A percentile compares a stretch with the other conserved stretches of the same genome.
Conservation (phyloP, 2,329 filamentous ascomycete species). For the Claviceps digitariae region DNA sequence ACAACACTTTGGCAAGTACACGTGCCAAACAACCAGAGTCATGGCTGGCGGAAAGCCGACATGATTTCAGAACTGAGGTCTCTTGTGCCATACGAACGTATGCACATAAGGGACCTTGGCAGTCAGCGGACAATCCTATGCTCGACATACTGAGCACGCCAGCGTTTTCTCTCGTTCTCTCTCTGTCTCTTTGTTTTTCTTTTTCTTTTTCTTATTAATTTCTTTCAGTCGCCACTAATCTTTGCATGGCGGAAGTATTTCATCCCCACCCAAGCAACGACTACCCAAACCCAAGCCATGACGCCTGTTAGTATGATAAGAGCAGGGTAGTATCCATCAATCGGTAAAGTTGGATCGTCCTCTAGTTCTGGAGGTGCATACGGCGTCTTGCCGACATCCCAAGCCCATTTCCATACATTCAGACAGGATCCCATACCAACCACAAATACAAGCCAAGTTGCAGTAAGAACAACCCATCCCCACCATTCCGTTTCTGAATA, state of each 20-base stretch:
- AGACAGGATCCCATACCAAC: conserved; percentile 93
- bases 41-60: not conserved
- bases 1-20: not conserved
- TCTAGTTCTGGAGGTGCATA: conserved; percentile 92
- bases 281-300: conserved; percentile 98
- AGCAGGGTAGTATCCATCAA: conserved; percentile 93
- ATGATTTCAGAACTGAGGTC: not conserved
- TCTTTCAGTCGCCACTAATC: conserved; percentile 49
- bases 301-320: conserved; percentile 85
- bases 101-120: not conserved
- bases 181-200: no score
- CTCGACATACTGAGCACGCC: not conserved
- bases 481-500: conserved; percentile 95
- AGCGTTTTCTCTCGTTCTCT: not conserved
- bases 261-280: conserved; percentile 97
- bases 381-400: conserved; percentile 93
- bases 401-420: conserved; percentile 95
- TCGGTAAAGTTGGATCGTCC: conserved; percentile 86
- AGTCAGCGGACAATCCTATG: not conserved
- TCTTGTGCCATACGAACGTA: not conserved
- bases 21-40: not conserved
- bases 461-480: conserved; percentile 85
- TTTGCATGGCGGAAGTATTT: conserved; percentile 98
- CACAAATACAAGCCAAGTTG: conserved; percentile 94
- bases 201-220: no score